phyloP scores from a whole-genome alignment of 2,329 filamentous ascomycete genomes.

The Pseudogymnoascus sp. region DNA sequence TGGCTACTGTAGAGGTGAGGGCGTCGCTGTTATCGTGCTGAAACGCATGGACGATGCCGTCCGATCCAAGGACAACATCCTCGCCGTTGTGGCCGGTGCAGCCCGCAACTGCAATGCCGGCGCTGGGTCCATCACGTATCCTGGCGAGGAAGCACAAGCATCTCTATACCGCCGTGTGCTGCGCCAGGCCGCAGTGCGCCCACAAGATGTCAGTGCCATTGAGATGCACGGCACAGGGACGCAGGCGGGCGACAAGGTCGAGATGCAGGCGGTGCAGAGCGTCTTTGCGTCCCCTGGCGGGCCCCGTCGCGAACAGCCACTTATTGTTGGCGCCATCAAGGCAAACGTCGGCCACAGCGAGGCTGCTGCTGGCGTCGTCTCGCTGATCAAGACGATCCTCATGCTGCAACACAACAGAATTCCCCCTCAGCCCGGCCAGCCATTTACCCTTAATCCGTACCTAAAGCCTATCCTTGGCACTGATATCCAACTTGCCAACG shows the following conservation, averaged over 20 bases:
- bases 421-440: not conserved
- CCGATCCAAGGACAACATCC: slow-evolving; percentile 58
- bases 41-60: slow-evolving; percentile 49
- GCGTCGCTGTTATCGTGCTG: slow-evolving; percentile 39
- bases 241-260: slow-evolving; percentile 70
- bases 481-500: not conserved
- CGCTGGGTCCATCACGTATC: slow-evolving; percentile 56
- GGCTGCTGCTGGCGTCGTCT: not conserved
- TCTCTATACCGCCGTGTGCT: slow-evolving; percentile 61
- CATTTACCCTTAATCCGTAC: not conserved
- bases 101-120: slow-evolving; percentile 73
- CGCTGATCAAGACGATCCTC: slow-evolving; percentile 9
- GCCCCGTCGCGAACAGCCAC: not conserved
- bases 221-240: slow-evolving; percentile 86
- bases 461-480: not conserved
- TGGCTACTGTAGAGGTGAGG: slow-evolving; percentile 49
- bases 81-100: slow-evolving; percentile 42
- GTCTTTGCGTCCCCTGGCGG: slow-evolving; percentile 43
- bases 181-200: slow-evolving; percentile 61
- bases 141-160: slow-evolving; percentile 67
- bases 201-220: slow-evolving; percentile 68
- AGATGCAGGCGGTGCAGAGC: slow-evolving; percentile 67
- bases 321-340: slow-evolving; percentile 13
- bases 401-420: not conserved
- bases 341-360: slow-evolving; percentile 10